Base-by-base conservation (phyloP, 2,329 filamentous ascomycete genomes). In the Microsporum canis region DNA sequence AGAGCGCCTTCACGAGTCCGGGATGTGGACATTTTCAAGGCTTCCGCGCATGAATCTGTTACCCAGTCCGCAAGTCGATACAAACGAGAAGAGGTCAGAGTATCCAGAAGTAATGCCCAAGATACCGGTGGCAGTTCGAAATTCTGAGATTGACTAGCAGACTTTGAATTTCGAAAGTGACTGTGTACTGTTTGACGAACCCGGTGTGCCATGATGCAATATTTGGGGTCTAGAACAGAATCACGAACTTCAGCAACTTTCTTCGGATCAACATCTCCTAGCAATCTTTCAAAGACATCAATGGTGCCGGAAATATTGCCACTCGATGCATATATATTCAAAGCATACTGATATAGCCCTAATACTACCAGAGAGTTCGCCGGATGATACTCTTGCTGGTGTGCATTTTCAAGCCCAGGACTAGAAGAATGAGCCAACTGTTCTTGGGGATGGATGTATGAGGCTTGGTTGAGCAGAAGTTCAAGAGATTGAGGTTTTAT, bases 1-100 rank as follows among this genome's bases (percentile, higher is more conserved):
- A 72, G 71, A 34, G 76, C 76, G 5, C 39, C 36, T 63, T 82
- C 71, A 2, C 67, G 67, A 65, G 82, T 84, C 31, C 76, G 64
- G 23, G 68, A 66, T 10, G 68, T 65, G 27, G 76, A 70, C 29
- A 85, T 81, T 2, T 80, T 63, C 81, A 59, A 17, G 27, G 39
- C 23, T 65, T 84, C 81, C 12, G 81, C 64, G 64, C 82, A 81
- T 7, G 76, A 66, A 0, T 77, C 78, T 60, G 78, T 76, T 10
- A 85, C 70, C 77, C 79, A 83, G 36, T 77, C 73, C 3, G 79
- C 82, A 59, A 84, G 73, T 14, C 77, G 75, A 62, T 76, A 79
- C 5, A 58, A 41, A 10, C 57, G 56, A 27, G 63, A 55, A 17
- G 58, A 56, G 14, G 58, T 62, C 14, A 63, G 58, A 17, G 23